Conservation (phyloP, 352 stramenopile genomes). For the Pythium aquatile region DNA sequence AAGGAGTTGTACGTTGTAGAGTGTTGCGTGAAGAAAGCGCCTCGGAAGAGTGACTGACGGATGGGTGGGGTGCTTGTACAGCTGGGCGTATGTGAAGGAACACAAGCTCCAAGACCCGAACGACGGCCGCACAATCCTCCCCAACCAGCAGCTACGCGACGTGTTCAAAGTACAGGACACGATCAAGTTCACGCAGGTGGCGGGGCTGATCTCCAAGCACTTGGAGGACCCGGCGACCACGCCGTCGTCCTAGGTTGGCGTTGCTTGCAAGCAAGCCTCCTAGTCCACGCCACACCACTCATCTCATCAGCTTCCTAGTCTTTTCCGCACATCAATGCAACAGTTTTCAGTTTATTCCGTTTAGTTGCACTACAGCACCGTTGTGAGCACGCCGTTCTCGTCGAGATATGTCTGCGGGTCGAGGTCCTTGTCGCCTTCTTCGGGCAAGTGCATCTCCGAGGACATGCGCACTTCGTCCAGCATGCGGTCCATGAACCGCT, state of each 20-base stretch:
- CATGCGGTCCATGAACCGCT: slow-evolving; percentile 81
- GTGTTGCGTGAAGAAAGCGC: slow-evolving; percentile 3
- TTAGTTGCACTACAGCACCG: slow-evolving; percentile 20
- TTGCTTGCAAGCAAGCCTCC: too few relatives aligned
- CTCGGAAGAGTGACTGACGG: slow-evolving; percentile 1
- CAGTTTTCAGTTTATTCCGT: not conserved
- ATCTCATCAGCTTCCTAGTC: not conserved
- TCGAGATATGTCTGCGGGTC: slow-evolving; percentile 69
- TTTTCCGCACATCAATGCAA: not conserved
- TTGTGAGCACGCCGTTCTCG: slow-evolving; percentile 67
- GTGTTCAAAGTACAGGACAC: slow-evolving; percentile 57
- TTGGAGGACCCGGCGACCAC: slow-evolving; percentile 32
- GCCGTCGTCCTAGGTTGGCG: not conserved
- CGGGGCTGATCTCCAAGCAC: slow-evolving; percentile 70
- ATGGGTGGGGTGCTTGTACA: slow-evolving; percentile 14
- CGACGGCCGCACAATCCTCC: slow-evolving; percentile 64
- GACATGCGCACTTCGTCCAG: slow-evolving; percentile 64
- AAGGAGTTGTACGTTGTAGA: slow-evolving; percentile 71
- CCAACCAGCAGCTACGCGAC: slow-evolving; percentile 65
- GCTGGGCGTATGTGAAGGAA: slow-evolving; percentile 75
- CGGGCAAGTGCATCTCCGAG: slow-evolving; percentile 45
- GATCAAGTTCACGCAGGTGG: slow-evolving; percentile 76
- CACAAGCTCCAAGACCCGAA: slow-evolving; percentile 74
- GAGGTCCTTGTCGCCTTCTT: slow-evolving; percentile 29
- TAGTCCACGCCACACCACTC: not conserved